Evolutionary conservation across 495 filamentous ascomycete genomes (phyloP).

Genomic region (Lindgomyces ingoldianus): DNA sequence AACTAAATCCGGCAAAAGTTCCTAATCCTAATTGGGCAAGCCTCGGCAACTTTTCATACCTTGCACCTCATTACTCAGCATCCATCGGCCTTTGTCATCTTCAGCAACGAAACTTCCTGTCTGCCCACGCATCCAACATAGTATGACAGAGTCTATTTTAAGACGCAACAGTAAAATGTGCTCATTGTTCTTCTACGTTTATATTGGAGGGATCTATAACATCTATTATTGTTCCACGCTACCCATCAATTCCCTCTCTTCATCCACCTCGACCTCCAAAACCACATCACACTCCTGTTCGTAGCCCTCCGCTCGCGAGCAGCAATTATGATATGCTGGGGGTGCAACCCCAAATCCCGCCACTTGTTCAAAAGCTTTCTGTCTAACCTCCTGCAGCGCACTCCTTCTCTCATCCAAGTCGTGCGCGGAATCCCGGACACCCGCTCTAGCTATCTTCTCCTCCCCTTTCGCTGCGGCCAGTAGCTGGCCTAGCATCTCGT

Average conservation of each 20-base stretch:
- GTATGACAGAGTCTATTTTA: too few species aligned
- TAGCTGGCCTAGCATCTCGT: neutral
- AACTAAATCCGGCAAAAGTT: too few species aligned
- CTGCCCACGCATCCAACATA: too few species aligned
- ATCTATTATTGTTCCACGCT: neutral
- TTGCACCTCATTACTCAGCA: too few species aligned
- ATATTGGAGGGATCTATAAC: too few species aligned
- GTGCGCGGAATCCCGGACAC: constrained; percentile 2
- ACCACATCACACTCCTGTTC: constrained; percentile 8
- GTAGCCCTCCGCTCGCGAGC: constrained; percentile 5
- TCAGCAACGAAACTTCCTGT: too few species aligned
- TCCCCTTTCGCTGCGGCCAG: constrained; percentile 1
- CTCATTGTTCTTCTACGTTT: too few species aligned
- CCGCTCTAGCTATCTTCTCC: neutral
- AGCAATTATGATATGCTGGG: constrained; percentile 27
- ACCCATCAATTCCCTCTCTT: neutral
- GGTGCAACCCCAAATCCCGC: constrained; percentile 26
- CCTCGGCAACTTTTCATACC: too few species aligned
- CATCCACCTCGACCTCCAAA: neutral
- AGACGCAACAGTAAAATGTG: too few species aligned
- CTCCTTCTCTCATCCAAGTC: constrained; percentile 16
- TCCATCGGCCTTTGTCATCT: too few species aligned
- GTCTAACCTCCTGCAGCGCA: constrained; percentile 17
- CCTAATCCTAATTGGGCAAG: too few species aligned
- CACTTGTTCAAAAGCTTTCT: constrained; percentile 24